A percentile compares a stretch with the other conserved stretches of the same genome.
These are phyloP conservation scores for Colletotrichum sp. DNA, from an alignment of 2,329 filamentous ascomycete genomes.

Conservation along the genomic window DNA sequence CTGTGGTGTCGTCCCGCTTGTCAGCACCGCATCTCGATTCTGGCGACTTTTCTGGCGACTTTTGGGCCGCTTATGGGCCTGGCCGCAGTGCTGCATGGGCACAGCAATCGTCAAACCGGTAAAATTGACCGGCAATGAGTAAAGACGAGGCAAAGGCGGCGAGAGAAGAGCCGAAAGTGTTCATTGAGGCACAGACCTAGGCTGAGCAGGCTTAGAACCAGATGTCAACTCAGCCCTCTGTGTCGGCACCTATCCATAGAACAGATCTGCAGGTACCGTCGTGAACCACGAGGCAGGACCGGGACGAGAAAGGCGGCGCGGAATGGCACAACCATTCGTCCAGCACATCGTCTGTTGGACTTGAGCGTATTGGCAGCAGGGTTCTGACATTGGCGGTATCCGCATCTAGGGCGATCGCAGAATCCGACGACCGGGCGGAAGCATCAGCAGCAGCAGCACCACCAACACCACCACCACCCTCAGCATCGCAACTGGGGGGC, in stretches of 20 bases:
- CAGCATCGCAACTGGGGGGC: not conserved
- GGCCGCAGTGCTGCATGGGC: not conserved
- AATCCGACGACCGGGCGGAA: not conserved
- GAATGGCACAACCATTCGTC: not conserved
- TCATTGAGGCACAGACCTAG: constrained; percentile 4
- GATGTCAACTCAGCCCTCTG: not conserved
- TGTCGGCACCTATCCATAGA: not conserved
- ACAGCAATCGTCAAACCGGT: not conserved
- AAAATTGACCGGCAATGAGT: not conserved
- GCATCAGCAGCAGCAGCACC: not conserved
- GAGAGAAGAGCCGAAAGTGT: not conserved
- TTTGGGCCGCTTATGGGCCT: not conserved
- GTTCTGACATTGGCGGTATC: not conserved
- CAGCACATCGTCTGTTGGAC: not conserved
- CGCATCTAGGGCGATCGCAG: constrained; percentile 1
- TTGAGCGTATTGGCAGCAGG: not conserved
- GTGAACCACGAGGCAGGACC: constrained; percentile 6
- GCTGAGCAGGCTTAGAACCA: not conserved
- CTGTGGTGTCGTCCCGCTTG: not conserved
- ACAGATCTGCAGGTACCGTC: constrained; percentile 20
- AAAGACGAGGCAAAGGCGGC: constrained; percentile 1
- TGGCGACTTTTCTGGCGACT: not conserved
- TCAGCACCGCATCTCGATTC: not conserved
- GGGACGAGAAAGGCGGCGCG: not conserved
- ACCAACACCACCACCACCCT: not conserved